Evolutionary conservation across 2,329 filamentous ascomycete genomes (phyloP).

Genomic region (Talaromyces albobiverticillius): DNA sequence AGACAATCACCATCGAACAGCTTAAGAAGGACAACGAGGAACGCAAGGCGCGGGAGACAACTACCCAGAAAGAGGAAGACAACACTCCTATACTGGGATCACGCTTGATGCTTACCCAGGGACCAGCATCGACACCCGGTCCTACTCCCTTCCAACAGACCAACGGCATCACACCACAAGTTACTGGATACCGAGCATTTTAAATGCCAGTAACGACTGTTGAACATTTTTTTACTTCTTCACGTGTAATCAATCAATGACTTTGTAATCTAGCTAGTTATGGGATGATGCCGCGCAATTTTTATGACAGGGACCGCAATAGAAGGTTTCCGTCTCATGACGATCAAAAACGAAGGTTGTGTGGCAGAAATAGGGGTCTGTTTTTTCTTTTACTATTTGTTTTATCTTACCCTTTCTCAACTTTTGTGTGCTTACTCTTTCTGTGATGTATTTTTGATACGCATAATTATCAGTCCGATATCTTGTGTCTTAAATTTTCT

Average conservation of each 20-base stretch:
- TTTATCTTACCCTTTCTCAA: background rate
- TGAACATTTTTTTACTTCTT: conserved; percentile 9
- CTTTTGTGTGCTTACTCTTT: background rate
- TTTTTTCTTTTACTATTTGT: background rate
- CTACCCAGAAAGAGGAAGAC: conserved; percentile 85
- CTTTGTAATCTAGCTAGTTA: conserved; percentile 17
- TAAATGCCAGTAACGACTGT: conserved; percentile 29
- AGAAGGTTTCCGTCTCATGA: background rate
- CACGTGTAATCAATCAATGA: conserved; percentile 16
- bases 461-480: background rate
- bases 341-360: background rate
- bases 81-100: conserved; percentile 90
- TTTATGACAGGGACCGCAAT: conserved; percentile 2
- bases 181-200: conserved; percentile 69
- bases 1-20: conserved; percentile 77
- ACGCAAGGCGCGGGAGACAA: conserved; percentile 68
- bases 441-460: background rate
- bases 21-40: conserved; percentile 97
- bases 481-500: no score
- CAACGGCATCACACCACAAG: conserved; percentile 86
- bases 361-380: background rate
- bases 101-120: conserved; percentile 93
- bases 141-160: conserved; percentile 72
- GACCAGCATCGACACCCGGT: conserved; percentile 57
- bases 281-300: conserved; percentile 14